phyloP scores from a whole-genome alignment of 371 early-diverging fungal genomes.

The Batkoa obscura region DNA sequence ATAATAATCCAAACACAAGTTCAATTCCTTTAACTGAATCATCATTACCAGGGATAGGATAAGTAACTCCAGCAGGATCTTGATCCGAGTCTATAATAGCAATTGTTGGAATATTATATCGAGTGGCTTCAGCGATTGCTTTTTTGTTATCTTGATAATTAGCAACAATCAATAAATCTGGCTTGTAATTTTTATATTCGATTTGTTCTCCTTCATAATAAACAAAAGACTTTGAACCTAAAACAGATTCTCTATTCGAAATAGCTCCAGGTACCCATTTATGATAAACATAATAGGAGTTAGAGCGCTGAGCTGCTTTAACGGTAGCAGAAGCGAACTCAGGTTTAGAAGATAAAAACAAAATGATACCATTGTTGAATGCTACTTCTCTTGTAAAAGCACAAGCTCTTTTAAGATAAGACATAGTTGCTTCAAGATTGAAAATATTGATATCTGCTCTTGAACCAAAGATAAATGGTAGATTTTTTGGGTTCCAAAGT shows the following conservation, averaged over 20 bases:
- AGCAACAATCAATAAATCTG: constrained; percentile 70
- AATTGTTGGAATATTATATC: constrained; percentile 70
- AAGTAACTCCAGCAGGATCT: constrained; percentile 72
- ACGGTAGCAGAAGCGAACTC: constrained; percentile 43
- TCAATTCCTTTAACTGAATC: constrained; percentile 66
- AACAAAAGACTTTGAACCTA: constrained; percentile 10
- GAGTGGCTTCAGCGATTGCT: constrained; percentile 65
- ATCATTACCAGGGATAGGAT: constrained; percentile 95
- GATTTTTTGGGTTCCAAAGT: constrained; percentile 60
- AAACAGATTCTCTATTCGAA: constrained; percentile 63
- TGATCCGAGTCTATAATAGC: constrained; percentile 85
- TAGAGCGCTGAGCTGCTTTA: constrained; percentile 58
- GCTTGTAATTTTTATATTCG: constrained; percentile 39
- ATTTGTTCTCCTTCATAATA: background rate
- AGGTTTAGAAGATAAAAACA: constrained; percentile 77
- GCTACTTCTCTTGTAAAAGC: constrained; percentile 55
- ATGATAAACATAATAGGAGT: constrained; percentile 58
- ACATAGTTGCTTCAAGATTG: constrained; percentile 83
- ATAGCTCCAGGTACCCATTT: constrained; percentile 83
- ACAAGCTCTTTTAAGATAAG: constrained; percentile 68
- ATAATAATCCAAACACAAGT: constrained; percentile 64
- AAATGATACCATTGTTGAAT: constrained; percentile 55
- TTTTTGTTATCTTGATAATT: constrained; percentile 64
- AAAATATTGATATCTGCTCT: constrained; percentile 86
- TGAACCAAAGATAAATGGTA: constrained; percentile 76